Evolutionary conservation across 2,329 filamentous ascomycete species (phyloP).

Genomic region (Talaromyces rugulosus): DNA sequence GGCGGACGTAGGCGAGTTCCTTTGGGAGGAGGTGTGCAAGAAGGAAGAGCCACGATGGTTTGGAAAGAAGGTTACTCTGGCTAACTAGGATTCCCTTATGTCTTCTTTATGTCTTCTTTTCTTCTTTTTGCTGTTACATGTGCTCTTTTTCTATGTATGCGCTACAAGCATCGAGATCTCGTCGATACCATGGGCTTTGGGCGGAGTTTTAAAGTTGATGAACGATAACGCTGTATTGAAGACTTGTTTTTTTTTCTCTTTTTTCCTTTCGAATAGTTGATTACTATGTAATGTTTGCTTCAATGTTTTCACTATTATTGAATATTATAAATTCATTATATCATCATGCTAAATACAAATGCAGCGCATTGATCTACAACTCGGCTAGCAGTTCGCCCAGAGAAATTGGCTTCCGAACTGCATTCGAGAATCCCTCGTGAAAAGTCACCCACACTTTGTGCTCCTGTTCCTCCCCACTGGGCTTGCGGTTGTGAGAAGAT

Average conservation of each 20-base stretch:
- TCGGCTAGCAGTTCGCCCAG: slow-evolving; percentile 68
- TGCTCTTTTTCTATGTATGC: neutral
- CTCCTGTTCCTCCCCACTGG: slow-evolving; percentile 37
- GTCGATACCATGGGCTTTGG: neutral
- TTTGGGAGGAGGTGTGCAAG: slow-evolving; percentile 25
- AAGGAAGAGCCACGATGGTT: slow-evolving; percentile 17
- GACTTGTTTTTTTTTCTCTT: neutral
- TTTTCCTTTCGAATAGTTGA: neutral
- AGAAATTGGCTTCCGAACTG: slow-evolving; percentile 81
- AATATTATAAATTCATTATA: neutral
- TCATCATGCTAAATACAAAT: neutral
- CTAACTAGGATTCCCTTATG: slow-evolving; percentile 11
- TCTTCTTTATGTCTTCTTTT: neutral
- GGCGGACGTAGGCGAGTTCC: slow-evolving; percentile 33
- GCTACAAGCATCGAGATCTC: neutral
- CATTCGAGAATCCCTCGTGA: slow-evolving; percentile 88
- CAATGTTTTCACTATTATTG: neutral
- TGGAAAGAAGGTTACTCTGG: slow-evolving; percentile 19
- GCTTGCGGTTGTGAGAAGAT: slow-evolving; percentile 24
- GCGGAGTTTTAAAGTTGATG: neutral
- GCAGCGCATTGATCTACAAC: neutral
- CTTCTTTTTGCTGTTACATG: neutral
- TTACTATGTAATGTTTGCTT: neutral
- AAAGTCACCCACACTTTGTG: slow-evolving; percentile 80
- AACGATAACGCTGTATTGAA: neutral